These are phyloP conservation scores for Vigna trinervia DNA, from an alignment of 306 rosid species.

Conservation along the genomic window DNA sequence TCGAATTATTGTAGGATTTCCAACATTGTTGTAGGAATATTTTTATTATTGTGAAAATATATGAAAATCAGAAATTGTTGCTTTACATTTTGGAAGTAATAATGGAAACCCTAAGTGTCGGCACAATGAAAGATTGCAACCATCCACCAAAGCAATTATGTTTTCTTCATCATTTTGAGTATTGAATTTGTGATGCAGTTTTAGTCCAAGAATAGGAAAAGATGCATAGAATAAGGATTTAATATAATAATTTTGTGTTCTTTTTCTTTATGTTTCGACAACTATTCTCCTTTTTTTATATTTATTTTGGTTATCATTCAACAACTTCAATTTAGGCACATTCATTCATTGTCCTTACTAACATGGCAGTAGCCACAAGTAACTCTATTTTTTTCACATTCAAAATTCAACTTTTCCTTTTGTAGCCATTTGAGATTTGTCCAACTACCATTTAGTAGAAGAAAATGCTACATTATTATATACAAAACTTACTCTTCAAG, in stretches of 20 bases:
- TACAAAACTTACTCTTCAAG: not conserved
- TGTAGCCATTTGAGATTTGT: slow-evolving; percentile 29
- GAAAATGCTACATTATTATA: slow-evolving; percentile 2
- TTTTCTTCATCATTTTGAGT: not conserved
- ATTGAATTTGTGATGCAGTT: not conserved
- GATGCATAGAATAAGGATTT: not conserved
- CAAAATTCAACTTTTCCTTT: not conserved
- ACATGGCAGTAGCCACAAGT: slow-evolving; percentile 27
- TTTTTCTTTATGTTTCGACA: not conserved
- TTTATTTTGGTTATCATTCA: not conserved
- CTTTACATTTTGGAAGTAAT: not conserved
- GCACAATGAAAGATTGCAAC: slow-evolving; percentile 36
- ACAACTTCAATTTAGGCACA: slow-evolving; percentile 20
- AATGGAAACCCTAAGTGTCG: slow-evolving; percentile 18
- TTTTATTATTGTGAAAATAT: not conserved
- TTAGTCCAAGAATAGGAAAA: not conserved
- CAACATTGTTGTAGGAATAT: no score
- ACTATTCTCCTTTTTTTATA: not conserved
- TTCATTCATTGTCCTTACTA: not conserved
- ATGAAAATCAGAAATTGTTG: not conserved
- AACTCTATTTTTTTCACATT: not conserved
- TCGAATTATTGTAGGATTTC: no score
- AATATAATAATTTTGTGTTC: not conserved
- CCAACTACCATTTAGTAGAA: not conserved
- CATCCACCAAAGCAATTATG: not conserved